Percentiles rank a stretch among this genome's conserved stretches.
These are phyloP conservation scores for Sanchytrium tribonematis DNA, from an alignment of 371 early-diverging fungal genomes.

Conservation along the genomic window DNA sequence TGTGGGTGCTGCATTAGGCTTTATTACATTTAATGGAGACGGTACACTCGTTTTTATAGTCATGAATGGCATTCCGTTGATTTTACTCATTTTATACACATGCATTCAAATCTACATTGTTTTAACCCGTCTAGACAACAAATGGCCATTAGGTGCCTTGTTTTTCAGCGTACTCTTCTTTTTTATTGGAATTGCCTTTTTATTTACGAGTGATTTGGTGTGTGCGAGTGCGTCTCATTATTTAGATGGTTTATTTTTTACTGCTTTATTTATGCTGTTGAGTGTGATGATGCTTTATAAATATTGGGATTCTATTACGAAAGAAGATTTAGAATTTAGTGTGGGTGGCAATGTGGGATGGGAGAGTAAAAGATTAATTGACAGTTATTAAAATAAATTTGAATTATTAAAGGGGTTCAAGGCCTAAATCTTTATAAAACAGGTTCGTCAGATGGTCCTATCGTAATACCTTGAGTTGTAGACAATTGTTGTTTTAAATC, in stretches of 20 bases:
- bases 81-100: slow-evolving; percentile 39
- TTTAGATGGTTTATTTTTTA: slow-evolving; percentile 83
- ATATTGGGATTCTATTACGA: slow-evolving; percentile 93
- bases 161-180: slow-evolving; percentile 62
- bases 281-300: slow-evolving; percentile 97
- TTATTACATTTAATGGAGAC: slow-evolving; percentile 30
- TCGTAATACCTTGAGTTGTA: too few relatives aligned
- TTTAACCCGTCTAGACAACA: slow-evolving; percentile 68
- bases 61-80: background rate
- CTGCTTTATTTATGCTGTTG: slow-evolving; percentile 58
- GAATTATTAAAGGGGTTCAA: too few relatives aligned
- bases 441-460: too few relatives aligned
- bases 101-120: slow-evolving; percentile 72
- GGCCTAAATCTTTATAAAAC: too few relatives aligned
- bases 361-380: background rate
- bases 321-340: slow-evolving; percentile 78
- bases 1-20: slow-evolving; percentile 34
- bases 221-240: slow-evolving; percentile 73
- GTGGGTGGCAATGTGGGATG: background rate
- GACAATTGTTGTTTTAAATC: too few relatives aligned
- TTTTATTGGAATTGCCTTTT: slow-evolving; percentile 44
- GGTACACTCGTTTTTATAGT: slow-evolving; percentile 10
- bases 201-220: slow-evolving; percentile 36
- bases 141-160: slow-evolving; percentile 79
- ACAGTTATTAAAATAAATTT: too few relatives aligned